Evolutionary conservation across 192 early-diverging fungal genomes (phyloP), one percentile per base, ranked within the genome.

Genomic region (Backusella macrospora): DNA sequence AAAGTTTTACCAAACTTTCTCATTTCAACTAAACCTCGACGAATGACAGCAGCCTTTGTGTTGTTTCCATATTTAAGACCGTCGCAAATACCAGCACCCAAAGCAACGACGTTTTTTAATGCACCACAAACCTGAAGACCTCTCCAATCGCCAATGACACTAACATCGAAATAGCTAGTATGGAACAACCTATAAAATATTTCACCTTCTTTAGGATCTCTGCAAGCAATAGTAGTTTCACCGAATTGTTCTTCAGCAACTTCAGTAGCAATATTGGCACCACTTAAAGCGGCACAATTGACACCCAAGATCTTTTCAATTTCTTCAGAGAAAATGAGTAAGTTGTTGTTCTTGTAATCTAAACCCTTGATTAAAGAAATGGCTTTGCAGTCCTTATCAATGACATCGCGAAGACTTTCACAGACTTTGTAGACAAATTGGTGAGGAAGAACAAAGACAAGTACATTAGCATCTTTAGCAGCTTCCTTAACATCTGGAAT

Each of bases 81-180:
- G 81, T 99, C 96, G 59, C 95, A 90, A 47, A 98, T 85, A 43
- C 97, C 97, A n/a, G 95, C 96, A 13, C 92, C 97, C 46, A 99
- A 88, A 5, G 97, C 97, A 12, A 99, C 87, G 5, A 99, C 90
- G 85, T 99, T 99, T 81, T 99, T 99, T n/a, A 99, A 78, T 0
- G 97, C 96, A 16, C 97, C 97, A 80, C 96, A 99, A 29, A 99
- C 85, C 84, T 99, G 94, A 18, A 97, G 93, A 48, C 95, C 96
- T 65, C 90, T 86, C 10, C 94, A 90, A 75, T 99, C 97, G 63
- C 88, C 80, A 47, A 95, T 89, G 65, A 92, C 89, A 71, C 86
- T 88, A 73, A 98, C 91, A 47, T 86, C 86, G 82, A 97, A 99
- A 78, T 96, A 93, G 5, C 87, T 85, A 16, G 94, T 94, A 79